Conservation (phyloP, 495 filamentous ascomycete species). For the Cladorrhinum samala region DNA sequence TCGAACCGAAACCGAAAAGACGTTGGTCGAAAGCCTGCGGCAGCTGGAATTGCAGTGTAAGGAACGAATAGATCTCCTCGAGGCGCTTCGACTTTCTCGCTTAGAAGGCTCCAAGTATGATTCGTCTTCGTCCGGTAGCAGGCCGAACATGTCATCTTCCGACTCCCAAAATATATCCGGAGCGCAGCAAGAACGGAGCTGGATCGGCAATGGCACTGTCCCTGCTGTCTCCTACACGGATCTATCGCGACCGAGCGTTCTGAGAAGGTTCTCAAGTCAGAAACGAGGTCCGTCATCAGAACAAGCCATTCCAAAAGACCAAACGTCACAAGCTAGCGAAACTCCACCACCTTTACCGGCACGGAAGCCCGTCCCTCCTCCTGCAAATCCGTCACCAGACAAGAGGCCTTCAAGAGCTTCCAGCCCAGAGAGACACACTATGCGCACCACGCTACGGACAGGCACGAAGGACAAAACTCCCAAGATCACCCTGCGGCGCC, state of each 20-base stretch:
- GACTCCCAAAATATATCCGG: conserved; percentile 23
- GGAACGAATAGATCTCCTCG: conserved; percentile 83
- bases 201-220: conserved; percentile 74
- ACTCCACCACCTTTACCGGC: conserved; percentile 29
- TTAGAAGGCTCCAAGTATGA: conserved; percentile 46
- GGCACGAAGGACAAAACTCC: conserved; percentile 54
- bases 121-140: conserved; percentile 5
- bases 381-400: conserved; percentile 18
- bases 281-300: conserved; percentile 48
- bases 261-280: conserved; percentile 49
- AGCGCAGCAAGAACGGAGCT: conserved; percentile 44
- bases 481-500: conserved; percentile 42
- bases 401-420: conserved; percentile 55
- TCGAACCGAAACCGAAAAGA: conserved; percentile 77
- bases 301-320: conserved; percentile 25
- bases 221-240: conserved; percentile 73
- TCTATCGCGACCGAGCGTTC: conserved; percentile 63
- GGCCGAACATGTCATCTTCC: conserved; percentile 3
- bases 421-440: conserved; percentile 76
- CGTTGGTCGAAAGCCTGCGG: conserved; percentile 71
- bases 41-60: conserved; percentile 89
- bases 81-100: conserved; percentile 71
- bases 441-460: conserved; percentile 77
- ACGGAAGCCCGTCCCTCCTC: conserved; percentile 14
- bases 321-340: conserved; percentile 11